These are phyloP conservation scores for Lolium perenne DNA, from an alignment of 176 grass and related monocot genomes.

Conservation along the genomic window DNA sequence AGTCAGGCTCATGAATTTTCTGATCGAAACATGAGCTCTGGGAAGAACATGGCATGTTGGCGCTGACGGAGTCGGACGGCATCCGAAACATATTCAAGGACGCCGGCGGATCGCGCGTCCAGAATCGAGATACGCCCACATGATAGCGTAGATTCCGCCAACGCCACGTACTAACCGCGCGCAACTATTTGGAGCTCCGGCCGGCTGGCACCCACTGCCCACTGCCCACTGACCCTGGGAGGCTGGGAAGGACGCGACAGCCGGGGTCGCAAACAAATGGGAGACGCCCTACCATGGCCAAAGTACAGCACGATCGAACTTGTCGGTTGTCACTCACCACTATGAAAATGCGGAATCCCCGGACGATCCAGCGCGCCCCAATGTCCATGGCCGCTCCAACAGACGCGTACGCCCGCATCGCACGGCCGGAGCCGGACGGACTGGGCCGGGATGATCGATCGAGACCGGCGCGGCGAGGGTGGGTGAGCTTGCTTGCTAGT, in stretches of 20 bases:
- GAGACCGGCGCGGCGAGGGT: not conserved
- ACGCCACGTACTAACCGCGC: not conserved
- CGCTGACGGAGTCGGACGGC: not conserved
- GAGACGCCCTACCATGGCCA: not conserved
- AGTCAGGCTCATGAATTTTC: not conserved
- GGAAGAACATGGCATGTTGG: constrained; percentile 7
- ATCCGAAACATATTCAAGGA: constrained; percentile 1
- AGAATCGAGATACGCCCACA: constrained; percentile 36
- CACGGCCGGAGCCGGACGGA: not conserved
- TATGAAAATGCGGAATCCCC: not conserved
- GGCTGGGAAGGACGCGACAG: too few species aligned
- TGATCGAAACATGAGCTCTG: not conserved
- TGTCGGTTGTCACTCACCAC: not conserved
- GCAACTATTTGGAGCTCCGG: not conserved
- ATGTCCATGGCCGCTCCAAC: not conserved
- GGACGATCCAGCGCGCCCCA: not conserved
- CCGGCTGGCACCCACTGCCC: too few species aligned
- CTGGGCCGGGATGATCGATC: not conserved
- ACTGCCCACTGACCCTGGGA: too few species aligned
- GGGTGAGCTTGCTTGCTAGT: not conserved
- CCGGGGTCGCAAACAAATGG: too few species aligned
- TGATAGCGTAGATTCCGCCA: constrained; percentile 1
- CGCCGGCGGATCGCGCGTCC: not conserved
- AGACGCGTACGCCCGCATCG: not conserved
- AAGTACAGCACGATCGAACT: not conserved